Base-by-base conservation (phyloP, 148 eudicot genomes). In the Selenicereus undatus region DNA sequence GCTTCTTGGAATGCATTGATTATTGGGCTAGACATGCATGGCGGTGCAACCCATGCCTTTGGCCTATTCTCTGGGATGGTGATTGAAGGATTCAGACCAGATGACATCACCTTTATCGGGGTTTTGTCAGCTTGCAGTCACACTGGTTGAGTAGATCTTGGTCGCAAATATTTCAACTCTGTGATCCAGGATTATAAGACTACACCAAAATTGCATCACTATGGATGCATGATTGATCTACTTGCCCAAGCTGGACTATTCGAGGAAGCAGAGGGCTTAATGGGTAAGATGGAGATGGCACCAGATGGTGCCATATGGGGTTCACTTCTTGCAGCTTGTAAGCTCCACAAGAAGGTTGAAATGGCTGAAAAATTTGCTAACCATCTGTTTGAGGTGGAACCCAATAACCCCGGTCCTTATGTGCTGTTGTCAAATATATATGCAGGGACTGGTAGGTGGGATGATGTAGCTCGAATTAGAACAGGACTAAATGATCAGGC, bases 271-370 rank as follows among this genome's bases (percentile, higher is more conserved):
- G 73, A 76, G 74, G 73, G 78, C 70, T 69, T 91, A 13, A 73
- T 91, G 11, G 68, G 74, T 26, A 77, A 82, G 11, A 90, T 91
- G 89, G 86, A 88, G 9, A 82, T 89, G 83, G 64, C 83, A 29
- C 90, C 93, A 65, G 93, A 90, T 86, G 90, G 85, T 51, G 89
- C 85, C 12, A 87, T 91, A 24, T 89, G 90, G 91, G 93, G 91
- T 58, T 86, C 93, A 58, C 77, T 91, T 35, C 88, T 91, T 60
- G 86, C 88, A 18, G 86, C 92, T 68, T 91, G 92, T 83, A 85
- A 84, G 81, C 80, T 82, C 42, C 90, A 90, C 81, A 82, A 80
- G 50, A 88, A 86, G 52, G 80, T 91, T 16, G 83, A 87, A 76
- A 73, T 86, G 80, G 92, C 90, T 35, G 92, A 91, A 74, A 76